Evolutionary conservation across 1,284 basidiomycete genomes (phyloP), one percentile per base, ranked within the genome.

Genomic region (Sanguinoderma infundibulare): DNA sequence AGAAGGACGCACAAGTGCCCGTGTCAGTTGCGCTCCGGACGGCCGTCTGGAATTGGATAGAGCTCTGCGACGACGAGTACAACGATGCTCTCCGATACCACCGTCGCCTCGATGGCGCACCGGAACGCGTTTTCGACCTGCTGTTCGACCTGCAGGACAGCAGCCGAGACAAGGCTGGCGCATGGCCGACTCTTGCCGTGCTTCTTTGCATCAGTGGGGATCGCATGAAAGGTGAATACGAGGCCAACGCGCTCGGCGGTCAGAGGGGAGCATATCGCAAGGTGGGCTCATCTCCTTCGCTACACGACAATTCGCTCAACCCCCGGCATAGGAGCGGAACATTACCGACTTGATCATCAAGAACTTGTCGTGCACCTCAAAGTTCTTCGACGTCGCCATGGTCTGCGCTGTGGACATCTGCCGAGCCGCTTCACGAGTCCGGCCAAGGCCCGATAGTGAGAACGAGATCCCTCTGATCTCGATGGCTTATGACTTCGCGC

Each of bases 1-100:
- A 88, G 68, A 83, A 83, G 44, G 88, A 91, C 38, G 86, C 89
- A 0, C 93, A 95, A 69, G 77, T 85, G 4, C 87, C 90, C 0
- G 81, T 96, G 35, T 89, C 94, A 0, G 78, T 86, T 6, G 87
- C 90, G 20, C 80, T 98, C 35, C 87, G 94, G 15, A 83, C 86
- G 36, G 93, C 93, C 0, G 82, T 98, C 32, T 97, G 95, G 95
- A 94, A 93, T 62, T 98, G 95, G 95, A 90, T 98, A 53, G 89
- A 93, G 51, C 82, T 87, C 15, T 92, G 91, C 71, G 92, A 94
- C 0, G 77, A 81, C 12, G 94, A 98, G 71, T 98, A 90, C 73
- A 89, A 90, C 54, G 87, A 91, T 4, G 81, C 89, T 4, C 82
- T 94, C 42, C 81, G 84, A 8, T 79, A 81, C 14, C 81, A 87